Conservation (phyloP, 2,329 filamentous ascomycete genomes). For the Fusarium bulbicola region DNA sequence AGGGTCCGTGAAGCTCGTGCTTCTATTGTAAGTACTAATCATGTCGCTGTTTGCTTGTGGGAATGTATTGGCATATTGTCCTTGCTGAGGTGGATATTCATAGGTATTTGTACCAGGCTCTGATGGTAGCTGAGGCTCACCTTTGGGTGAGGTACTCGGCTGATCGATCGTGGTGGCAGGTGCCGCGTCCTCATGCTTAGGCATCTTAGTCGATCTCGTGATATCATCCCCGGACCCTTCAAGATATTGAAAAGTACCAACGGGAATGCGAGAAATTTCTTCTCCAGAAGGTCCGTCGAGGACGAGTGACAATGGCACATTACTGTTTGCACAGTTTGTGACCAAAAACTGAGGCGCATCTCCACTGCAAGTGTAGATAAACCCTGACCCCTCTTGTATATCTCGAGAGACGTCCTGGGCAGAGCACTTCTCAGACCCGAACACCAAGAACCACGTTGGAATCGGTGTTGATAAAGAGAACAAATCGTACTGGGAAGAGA, state of each 20-base stretch:
- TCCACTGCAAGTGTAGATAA: conserved; percentile 76
- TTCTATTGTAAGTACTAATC: conserved; percentile 63
- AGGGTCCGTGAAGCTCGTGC: conserved; percentile 60
- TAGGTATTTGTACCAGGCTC: conserved; percentile 56
- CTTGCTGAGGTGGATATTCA: conserved; percentile 56
- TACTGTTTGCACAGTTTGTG: conserved; percentile 60
- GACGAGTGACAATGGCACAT: conserved; percentile 64
- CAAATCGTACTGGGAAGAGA: conserved; percentile 80
- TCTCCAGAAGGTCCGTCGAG: conserved; percentile 63
- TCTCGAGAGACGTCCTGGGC: conserved; percentile 69
- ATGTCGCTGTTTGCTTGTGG: conserved; percentile 59
- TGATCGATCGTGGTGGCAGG: conserved; percentile 51
- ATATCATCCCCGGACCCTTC: conserved; percentile 58
- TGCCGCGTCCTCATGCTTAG: conserved; percentile 51
- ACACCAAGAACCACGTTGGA: conserved; percentile 72
- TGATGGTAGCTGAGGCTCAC: conserved; percentile 50
- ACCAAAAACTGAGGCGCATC: conserved; percentile 71
- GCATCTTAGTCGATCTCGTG: conserved; percentile 50
- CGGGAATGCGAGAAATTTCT: conserved; percentile 60
- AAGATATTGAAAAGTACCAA: conserved; percentile 60
- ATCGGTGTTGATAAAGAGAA: conserved; percentile 62
- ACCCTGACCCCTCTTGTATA: conserved; percentile 66
- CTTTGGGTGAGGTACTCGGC: conserved; percentile 54
- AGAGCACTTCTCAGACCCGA: conserved; percentile 77
- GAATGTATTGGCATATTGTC: conserved; percentile 52